Evolutionary conservation across 2,329 filamentous ascomycete genomes (phyloP).

Genomic region (Botrytis hyacinthi): DNA sequence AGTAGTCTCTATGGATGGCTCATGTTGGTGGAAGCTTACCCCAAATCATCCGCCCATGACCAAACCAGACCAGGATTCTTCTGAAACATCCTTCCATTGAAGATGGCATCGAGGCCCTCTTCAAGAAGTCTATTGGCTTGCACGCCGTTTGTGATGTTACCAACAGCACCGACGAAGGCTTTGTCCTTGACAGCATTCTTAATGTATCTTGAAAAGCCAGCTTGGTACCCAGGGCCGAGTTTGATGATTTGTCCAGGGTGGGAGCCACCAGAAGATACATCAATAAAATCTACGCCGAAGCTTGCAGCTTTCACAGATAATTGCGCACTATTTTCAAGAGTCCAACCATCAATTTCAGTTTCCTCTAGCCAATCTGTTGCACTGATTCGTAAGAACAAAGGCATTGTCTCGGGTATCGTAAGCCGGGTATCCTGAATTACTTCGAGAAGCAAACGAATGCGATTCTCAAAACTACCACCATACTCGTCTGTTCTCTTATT

Average conservation of each 20-base stretch:
- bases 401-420: conserved; percentile 64
- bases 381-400: conserved; percentile 69
- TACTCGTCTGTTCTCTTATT: conserved; percentile 71
- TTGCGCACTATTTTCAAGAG: conserved; percentile 57
- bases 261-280: conserved; percentile 67
- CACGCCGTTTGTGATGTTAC: conserved; percentile 46
- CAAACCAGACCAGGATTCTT: conserved; percentile 55
- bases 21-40: conserved; percentile 15
- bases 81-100: conserved; percentile 54
- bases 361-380: conserved; percentile 71
- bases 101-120: conserved; percentile 49
- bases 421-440: conserved; percentile 60
- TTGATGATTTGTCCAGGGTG: conserved; percentile 58
- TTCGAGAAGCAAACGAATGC: conserved; percentile 65
- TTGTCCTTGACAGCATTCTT: conserved; percentile 68
- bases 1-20: background rate
- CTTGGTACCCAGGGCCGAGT: conserved; percentile 66
- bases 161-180: conserved; percentile 47
- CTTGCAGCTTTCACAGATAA: conserved; percentile 63
- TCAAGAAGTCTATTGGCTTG: conserved; percentile 50
- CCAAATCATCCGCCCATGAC: conserved; percentile 55
- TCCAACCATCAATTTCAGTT: conserved; percentile 61
- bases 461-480: conserved; percentile 70
- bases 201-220: conserved; percentile 64
- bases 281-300: conserved; percentile 69